Conservation (phyloP, 106 monocot genomes). For the Xerophyta viscosa region DNA sequence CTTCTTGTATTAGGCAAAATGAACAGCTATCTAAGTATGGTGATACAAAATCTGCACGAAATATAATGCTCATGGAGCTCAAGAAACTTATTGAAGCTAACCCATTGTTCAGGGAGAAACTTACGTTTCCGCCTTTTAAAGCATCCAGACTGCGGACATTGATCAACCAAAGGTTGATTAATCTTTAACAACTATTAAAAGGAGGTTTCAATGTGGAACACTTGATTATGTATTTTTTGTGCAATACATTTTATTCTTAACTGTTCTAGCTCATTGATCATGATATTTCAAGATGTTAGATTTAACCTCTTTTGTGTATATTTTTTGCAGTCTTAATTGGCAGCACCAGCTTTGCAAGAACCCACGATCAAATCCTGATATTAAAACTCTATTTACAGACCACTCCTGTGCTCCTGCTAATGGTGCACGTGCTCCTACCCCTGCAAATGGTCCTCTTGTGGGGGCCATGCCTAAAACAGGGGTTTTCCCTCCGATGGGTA, state of each 20-base stretch:
- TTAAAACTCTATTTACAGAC: slow-evolving; percentile 92
- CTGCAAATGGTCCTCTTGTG: slow-evolving; percentile 58
- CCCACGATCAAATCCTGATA: slow-evolving; percentile 92
- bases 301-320: too few relatives aligned
- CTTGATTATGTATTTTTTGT: too few relatives aligned
- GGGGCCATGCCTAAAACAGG: slow-evolving; percentile 78
- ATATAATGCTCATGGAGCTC: slow-evolving; percentile 86
- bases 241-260: too few relatives aligned
- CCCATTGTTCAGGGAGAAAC: slow-evolving; percentile 80
- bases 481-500: slow-evolving; percentile 70
- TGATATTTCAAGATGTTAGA: too few relatives aligned
- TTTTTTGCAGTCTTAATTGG: slow-evolving; percentile 96
- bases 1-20: too few relatives aligned
- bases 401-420: slow-evolving; percentile 83
- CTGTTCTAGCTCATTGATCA: too few relatives aligned
- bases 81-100: slow-evolving; percentile 92
- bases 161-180: slow-evolving; percentile 91
- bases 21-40: slow-evolving; percentile 95
- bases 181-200: too few relatives aligned
- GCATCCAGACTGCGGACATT: slow-evolving; percentile 83
- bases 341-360: slow-evolving; percentile 99
- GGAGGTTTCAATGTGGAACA: too few relatives aligned
- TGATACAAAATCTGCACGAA: slow-evolving; percentile 83
- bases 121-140: slow-evolving; percentile 80
- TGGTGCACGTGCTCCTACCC: slow-evolving; percentile 70